Evolutionary conservation across 139 green algal genomes (phyloP), one percentile per base, ranked within the genome.

Genomic region (Chlorella sp.): DNA sequence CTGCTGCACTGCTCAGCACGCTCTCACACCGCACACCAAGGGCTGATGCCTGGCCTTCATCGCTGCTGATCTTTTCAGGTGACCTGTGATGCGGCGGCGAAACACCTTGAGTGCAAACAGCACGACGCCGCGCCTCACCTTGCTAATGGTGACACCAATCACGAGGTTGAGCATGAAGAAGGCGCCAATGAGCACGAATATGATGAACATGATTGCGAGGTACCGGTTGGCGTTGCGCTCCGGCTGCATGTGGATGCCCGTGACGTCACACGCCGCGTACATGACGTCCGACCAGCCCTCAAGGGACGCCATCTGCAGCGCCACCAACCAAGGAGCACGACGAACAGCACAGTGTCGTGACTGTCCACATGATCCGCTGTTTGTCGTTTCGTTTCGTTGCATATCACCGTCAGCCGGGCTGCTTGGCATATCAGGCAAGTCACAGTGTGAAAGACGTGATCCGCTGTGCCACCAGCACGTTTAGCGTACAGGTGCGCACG

Each of bases 171-270:
- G 72, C 35, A 75, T 51, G 67, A 72, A 78, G 49, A 78, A 75
- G 31, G 22, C 14, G 59, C 78, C 69, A 23, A 87, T 33, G 3
- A 91, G 75, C 42, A 91, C 83, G 75, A 91, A 91, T 5, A 80
- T 35, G 49, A 88, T 67, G 68, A 90, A 94, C 75, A 88, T 91
- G 50, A 91, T n/a, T 5, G 71, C 73, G 1, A 87, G 73, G 61
- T 76, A 62, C 0, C 69, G 68, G 61, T 86, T 89, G 64, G 69
- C 30, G 24, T 87, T 69, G 17, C 49, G 50, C 20, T 50, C 34
- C 14, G 88, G 88, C 79, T 91, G 84, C 69, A 81, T 34, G 61
- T 88, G 71, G 2, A 84, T 20, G 3, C 66, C 77, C 0, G 75
- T 75, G 17, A 76, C 72, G 70, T 90, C 85, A 29, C 88, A 73